Evolutionary conservation across 768 basidiomycete species (phyloP), one percentile per base, ranked within the genome.

Genomic region (Termitomyces sp.): DNA sequence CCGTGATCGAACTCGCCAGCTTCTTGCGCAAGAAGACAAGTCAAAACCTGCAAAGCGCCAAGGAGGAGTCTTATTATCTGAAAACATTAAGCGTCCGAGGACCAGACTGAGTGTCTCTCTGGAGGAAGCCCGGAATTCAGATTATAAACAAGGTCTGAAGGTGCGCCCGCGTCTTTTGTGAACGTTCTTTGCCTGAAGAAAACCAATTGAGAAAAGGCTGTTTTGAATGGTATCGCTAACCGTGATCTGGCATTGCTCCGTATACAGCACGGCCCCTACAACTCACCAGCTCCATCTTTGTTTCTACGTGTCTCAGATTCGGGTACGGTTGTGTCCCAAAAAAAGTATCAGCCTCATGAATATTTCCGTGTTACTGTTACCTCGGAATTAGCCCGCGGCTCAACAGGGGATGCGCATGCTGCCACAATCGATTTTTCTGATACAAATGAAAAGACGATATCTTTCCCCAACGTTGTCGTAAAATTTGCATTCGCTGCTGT

Each of bases 351-450:
- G 13, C 55, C 57, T 18, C 48, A 50, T 20, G 61, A 64, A 43
- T 66, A 59, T 35, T 58, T 67, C 46, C 35, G 40, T 7, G 30
- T 65, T 28, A 66, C 62, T 20, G 33, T 67, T 14, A 61, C 48
- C 7, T 62, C 66, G 13, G 55, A 61, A 35, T 54, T 64, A 14
- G 61, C 52, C 4, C 5, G 47, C 1, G 67, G 65, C 6, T 59
- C 67, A 13, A 68, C 62, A 18, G 63, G 64, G 2, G 56, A 62
- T 26, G 54, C 58, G 16, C 67, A 68, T 50, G 36, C 38, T 5
- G 67, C 59, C 12, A 63, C 46, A 2, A 40, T 66, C 20, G 50
- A 63, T 18, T 41, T 64, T 16, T 18, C 50, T 4, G 32, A 20
- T 1, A 7, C 35, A 12, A 47, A 56, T 30, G 63, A 55, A 18